Evolutionary conservation across 2,329 filamentous ascomycete species (phyloP).

Genomic region (Colletotrichum scovillei): DNA sequence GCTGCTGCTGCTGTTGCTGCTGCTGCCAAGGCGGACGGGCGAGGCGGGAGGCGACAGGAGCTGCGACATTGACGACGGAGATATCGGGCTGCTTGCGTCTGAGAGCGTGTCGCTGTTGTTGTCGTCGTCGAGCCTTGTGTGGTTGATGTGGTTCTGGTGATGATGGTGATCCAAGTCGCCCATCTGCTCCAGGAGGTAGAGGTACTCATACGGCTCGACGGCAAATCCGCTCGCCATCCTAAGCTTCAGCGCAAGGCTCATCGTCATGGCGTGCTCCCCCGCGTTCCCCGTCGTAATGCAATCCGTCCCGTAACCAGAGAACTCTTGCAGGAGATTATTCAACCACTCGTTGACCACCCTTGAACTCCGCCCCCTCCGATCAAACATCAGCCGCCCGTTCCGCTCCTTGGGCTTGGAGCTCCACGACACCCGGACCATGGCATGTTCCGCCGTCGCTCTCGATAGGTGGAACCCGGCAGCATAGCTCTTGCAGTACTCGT

Average conservation of each 20-base stretch:
- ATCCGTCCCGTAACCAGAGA: slow-evolving; percentile 10
- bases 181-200: slow-evolving; percentile 9
- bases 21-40: no score
- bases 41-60: no score
- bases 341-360: slow-evolving; percentile 8
- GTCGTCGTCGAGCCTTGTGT: background rate
- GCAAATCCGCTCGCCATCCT: slow-evolving; percentile 19
- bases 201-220: slow-evolving; percentile 18
- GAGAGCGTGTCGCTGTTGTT: background rate
- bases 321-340: slow-evolving; percentile 4
- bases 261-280: slow-evolving; percentile 20
- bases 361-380: slow-evolving; percentile 5
- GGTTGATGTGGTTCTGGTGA: background rate
- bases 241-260: slow-evolving; percentile 13
- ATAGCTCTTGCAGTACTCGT: slow-evolving; percentile 21
- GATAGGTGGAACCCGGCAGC: background rate
- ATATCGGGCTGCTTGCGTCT: background rate
- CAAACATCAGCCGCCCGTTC: background rate
- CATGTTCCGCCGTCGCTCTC: background rate
- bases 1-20: no score
- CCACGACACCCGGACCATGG: slow-evolving; percentile 23
- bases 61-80: no score
- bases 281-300: slow-evolving; percentile 14
- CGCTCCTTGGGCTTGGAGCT: slow-evolving; percentile 15
- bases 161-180: background rate